phyloP scores from a whole-genome alignment of 306 rosid genomes.

The Elaeagnus macrophylla region DNA sequence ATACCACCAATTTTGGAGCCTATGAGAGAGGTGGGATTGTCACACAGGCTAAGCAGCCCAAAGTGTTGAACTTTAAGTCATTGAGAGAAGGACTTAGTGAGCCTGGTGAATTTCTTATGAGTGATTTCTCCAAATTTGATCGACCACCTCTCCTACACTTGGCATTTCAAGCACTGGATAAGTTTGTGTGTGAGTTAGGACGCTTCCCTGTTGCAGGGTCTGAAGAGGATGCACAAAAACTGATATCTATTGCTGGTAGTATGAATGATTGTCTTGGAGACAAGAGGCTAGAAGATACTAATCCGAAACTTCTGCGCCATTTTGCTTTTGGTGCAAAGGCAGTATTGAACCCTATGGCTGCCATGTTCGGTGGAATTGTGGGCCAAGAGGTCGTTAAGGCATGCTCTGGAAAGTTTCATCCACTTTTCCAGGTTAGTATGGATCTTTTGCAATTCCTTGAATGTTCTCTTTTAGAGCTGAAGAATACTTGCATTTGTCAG shows the following conservation, averaged over 20 bases:
- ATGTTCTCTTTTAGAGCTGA: too few species aligned
- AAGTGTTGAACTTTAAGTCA: conserved; percentile 66
- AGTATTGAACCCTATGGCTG: conserved; percentile 91
- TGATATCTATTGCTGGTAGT: conserved; percentile 41
- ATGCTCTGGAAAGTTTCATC: too few species aligned
- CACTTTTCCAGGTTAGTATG: too few species aligned
- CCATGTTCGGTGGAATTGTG: conserved; percentile 87
- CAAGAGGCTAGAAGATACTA: conserved; percentile 58
- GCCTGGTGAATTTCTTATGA: conserved; percentile 78
- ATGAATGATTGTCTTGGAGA: conserved; percentile 53
- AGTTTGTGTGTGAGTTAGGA: conserved; percentile 47
- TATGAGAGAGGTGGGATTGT: conserved; percentile 81
- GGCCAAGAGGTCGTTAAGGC: too few species aligned
- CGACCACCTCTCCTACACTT: conserved; percentile 67
- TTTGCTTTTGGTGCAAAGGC: conserved; percentile 94
- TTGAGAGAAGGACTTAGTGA: conserved; percentile 54
- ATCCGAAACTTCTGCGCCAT: conserved; percentile 59
- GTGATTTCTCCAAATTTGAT: conserved; percentile 84
- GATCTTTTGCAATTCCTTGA: too few species aligned
- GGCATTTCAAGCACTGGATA: conserved; percentile 78
- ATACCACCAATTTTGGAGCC: conserved; percentile 56
- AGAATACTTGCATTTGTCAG: too few species aligned
- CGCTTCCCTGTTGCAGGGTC: conserved; percentile 76
- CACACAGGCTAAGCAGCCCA: conserved; percentile 77
- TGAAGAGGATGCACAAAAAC: conserved; percentile 68